Base-by-base conservation (phyloP, 225 moss, liverwort and hornwort species). In the Neckera pumila region DNA sequence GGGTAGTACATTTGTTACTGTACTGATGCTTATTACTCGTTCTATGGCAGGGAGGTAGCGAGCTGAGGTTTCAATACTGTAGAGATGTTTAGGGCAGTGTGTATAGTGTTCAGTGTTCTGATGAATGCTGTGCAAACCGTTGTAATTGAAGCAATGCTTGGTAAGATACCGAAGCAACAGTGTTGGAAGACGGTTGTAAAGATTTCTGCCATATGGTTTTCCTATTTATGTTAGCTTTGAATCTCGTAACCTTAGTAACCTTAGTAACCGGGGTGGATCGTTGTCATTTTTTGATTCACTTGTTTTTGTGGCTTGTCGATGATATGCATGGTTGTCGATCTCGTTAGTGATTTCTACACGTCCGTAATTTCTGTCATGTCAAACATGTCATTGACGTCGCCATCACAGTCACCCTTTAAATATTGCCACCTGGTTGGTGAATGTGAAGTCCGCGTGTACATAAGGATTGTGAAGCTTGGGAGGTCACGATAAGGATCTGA, bases 31-130 rank as follows among this genome's bases (percentile, higher is more conserved):
- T 51, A 36, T 85, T 82, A 79, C 65, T 73, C 84, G 20, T 81
- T 87, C 59, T 86, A 34, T 91, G 79, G 79, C 89, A 90, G 89
- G 89, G 87, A 89, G 60, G 89, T 64, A 89, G 81, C 85, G 76
- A 89, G 66, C 54, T 82, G 83, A 40, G 53, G 4, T 87, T 85
- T 81, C 31, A 62, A 71, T 87, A 87, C 66, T 87, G 42, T 87
- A 87, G 89, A 91, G 85, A 60, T 83, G 56, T 89, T n/a, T 36
- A 62, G 83, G 66, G 89, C 87, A 89, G 83, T 79, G 53, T 90
- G 89, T 91, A 85, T 79, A 92, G 85, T 85, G 82, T 76, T 89
- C 31, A 78, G 86, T 47, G 57, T 79, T 86, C 79, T 76, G 67
- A 80, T 57, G 85, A 85, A 74, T 85, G 85, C 89, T 89, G 79